These are phyloP conservation scores for Cucumis cinereus DNA, from an alignment of 306 rosid genomes.

Conservation along the genomic window DNA sequence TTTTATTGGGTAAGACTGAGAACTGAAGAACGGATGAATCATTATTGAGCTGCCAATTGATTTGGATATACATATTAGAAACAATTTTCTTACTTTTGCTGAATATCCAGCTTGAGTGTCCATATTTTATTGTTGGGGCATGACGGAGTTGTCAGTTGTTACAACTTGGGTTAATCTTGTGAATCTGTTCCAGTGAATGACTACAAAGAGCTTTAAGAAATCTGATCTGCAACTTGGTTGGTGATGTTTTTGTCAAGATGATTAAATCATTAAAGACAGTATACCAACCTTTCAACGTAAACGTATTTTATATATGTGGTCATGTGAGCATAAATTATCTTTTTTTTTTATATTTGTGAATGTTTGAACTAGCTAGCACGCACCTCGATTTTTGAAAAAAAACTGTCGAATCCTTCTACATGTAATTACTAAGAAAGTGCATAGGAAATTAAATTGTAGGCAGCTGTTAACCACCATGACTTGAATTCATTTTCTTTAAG, in stretches of 20 bases:
- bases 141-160: background rate
- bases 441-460: background rate
- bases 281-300: background rate
- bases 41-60: background rate
- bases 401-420: background rate
- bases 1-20: slow-evolving; percentile 46
- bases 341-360: background rate
- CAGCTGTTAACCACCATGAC: background rate
- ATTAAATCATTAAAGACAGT: background rate
- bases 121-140: background rate
- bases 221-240: background rate
- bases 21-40: background rate
- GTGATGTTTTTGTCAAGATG: background rate
- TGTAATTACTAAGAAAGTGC: background rate
- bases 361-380: background rate
- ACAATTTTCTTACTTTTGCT: background rate
- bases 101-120: background rate
- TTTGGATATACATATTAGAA: background rate
- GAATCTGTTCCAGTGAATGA: background rate
- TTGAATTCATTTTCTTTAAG: background rate
- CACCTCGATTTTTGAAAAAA: background rate
- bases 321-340: background rate
- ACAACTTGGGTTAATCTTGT: background rate
- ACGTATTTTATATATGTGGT: background rate
- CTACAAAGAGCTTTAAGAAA: background rate